Conservation (phyloP, 2,329 filamentous ascomycete species). For the Lasiodiplodia theobromae region DNA sequence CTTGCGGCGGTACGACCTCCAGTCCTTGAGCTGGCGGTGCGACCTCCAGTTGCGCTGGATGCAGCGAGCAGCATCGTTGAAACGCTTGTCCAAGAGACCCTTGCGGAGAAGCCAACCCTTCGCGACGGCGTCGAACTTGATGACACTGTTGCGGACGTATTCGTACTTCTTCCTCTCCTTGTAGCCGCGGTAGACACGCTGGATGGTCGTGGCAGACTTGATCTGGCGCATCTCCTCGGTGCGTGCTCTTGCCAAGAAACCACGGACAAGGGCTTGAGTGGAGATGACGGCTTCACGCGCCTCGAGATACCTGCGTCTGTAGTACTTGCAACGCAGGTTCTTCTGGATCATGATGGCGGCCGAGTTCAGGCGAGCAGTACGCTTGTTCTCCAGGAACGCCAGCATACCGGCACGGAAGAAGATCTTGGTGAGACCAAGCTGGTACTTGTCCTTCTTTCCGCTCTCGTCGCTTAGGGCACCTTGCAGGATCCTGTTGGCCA, state of each 20-base stretch:
- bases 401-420: conserved; percentile 99
- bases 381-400: conserved; percentile 92
- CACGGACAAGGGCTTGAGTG: conserved; percentile 80
- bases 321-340: conserved; percentile 95
- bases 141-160: conserved; percentile 79
- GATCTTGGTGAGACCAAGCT: conserved; percentile 96
- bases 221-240: conserved; percentile 82
- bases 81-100: conserved; percentile 90
- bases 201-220: conserved; percentile 91
- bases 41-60: conserved; percentile 93
- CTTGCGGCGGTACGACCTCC: conserved; percentile 90
- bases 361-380: conserved; percentile 87
- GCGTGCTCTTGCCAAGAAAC: conserved; percentile 76
- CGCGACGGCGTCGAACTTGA: conserved; percentile 86
- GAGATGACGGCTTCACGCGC: conserved; percentile 80
- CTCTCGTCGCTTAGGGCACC: conserved; percentile 76
- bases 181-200: conserved; percentile 91
- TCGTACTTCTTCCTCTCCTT: conserved; percentile 86
- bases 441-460: conserved; percentile 77
- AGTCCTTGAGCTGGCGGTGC: conserved; percentile 76
- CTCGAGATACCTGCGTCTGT: conserved; percentile 87
- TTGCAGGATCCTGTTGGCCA: conserved; percentile 90
- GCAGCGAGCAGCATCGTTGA: conserved; percentile 87
- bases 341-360: conserved; percentile 99
- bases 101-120: conserved; percentile 92